Conservation (phyloP, 305 asterid species). For the Solanum hybrid region DNA sequence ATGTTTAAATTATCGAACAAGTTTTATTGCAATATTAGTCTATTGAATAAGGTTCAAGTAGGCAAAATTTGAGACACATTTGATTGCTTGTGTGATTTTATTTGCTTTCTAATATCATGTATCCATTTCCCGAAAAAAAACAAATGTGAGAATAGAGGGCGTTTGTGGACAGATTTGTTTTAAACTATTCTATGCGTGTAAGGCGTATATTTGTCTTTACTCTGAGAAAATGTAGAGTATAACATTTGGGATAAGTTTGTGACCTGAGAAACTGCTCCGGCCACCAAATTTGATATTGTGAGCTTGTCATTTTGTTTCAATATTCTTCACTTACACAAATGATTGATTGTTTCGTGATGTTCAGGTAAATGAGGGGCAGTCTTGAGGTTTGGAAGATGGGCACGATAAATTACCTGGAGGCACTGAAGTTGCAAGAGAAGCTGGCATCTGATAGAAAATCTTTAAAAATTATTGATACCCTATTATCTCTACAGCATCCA, state of each 20-base stretch:
- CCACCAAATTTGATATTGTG: background rate
- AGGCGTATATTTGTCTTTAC: background rate
- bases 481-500: conserved; percentile 74
- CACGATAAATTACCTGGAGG: conserved; percentile 43
- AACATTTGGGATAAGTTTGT: background rate
- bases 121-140: too few species aligned
- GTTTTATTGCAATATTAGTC: background rate
- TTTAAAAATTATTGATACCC: conserved; percentile 38
- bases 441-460: conserved; percentile 45
- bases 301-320: background rate
- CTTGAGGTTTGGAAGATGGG: conserved; percentile 74
- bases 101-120: background rate
- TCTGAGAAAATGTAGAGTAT: background rate
- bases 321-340: background rate
- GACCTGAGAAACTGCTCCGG: background rate
- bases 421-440: conserved; percentile 67
- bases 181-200: background rate
- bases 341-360: background rate
- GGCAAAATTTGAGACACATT: background rate
- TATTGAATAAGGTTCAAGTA: background rate
- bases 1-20: background rate
- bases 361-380: conserved; percentile 37
- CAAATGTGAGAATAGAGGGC: background rate
- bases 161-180: background rate
- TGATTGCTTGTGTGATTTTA: background rate